phyloP scores from a whole-genome alignment of 768 basidiomycete species.

The Wakefieldia striispora region DNA sequence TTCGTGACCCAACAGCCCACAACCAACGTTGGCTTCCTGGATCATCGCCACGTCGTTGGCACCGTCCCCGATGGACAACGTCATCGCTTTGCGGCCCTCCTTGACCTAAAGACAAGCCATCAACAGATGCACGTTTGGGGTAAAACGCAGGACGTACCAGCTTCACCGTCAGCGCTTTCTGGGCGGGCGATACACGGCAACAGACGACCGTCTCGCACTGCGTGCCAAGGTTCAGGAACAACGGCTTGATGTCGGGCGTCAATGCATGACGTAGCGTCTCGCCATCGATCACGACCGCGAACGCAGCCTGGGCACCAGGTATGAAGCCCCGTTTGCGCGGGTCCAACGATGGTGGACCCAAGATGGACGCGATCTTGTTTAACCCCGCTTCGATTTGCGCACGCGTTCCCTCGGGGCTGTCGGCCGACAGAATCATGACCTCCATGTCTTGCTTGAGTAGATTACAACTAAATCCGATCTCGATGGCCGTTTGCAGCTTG shows the following conservation, averaged over 20 bases:
- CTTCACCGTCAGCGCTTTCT: constrained; percentile 96
- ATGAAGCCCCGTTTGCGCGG: constrained; percentile 64
- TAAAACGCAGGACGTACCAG: constrained; percentile 54
- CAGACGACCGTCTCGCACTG: constrained; percentile 99
- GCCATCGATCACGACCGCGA: constrained; percentile 96
- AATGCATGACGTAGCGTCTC: constrained; percentile 87
- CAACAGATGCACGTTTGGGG: background rate
- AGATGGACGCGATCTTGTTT: constrained; percentile 89
- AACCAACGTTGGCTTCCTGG: constrained; percentile 97
- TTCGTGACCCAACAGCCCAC: constrained; percentile 90
- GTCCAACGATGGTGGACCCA: constrained; percentile 71
- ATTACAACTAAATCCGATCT: constrained; percentile 96
- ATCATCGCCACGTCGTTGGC: constrained; percentile 99
- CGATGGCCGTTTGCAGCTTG: constrained; percentile 97
- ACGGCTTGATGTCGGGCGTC: constrained; percentile 67
- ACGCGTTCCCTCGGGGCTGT: constrained; percentile 68
- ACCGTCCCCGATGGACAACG: constrained; percentile 93
- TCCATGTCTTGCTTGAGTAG: constrained; percentile 94
- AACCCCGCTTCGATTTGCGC: constrained; percentile 88
- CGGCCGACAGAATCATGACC: constrained; percentile 93
- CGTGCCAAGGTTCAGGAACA: constrained; percentile 90
- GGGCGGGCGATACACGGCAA: constrained; percentile 95
- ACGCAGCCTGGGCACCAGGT: constrained; percentile 63
- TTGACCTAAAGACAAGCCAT: constrained; percentile 61
- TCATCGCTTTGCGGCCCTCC: constrained; percentile 94